phyloP scores from a whole-genome alignment of 495 filamentous ascomycete genomes.

The Aspergillus affinis region DNA sequence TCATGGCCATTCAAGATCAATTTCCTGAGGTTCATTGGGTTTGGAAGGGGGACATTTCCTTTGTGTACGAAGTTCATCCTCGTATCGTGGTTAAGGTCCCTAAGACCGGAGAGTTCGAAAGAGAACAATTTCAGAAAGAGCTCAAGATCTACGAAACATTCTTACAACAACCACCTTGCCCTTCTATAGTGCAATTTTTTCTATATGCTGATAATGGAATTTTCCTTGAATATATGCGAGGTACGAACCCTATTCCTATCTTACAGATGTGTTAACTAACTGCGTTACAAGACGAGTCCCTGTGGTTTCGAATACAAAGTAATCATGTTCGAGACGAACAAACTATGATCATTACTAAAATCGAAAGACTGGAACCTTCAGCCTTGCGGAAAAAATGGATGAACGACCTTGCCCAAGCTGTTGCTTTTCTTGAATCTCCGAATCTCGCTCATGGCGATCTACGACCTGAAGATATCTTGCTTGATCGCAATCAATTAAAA shows the following conservation, averaged over 20 bases:
- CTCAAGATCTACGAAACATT: constrained; percentile 33
- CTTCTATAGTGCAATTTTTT: constrained; percentile 35
- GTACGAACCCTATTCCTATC: constrained; percentile 14
- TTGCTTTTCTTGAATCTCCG: constrained; percentile 40
- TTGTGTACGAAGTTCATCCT: constrained; percentile 41
- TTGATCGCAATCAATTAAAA: constrained; percentile 28
- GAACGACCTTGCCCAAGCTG: constrained; percentile 39
- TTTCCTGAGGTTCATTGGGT: constrained; percentile 34
- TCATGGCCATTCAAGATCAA: constrained; percentile 24
- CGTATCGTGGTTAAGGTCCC: constrained; percentile 40
- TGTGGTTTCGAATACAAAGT: constrained; percentile 26
- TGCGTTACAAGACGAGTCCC: constrained; percentile 19
- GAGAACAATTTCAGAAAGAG: constrained; percentile 35
- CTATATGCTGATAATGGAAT: constrained; percentile 31
- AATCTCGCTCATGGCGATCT: constrained; percentile 36
- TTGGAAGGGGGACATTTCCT: constrained; percentile 35
- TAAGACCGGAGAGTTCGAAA: constrained; percentile 33
- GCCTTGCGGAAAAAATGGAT: constrained; percentile 37
- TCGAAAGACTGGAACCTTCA: constrained; percentile 33
- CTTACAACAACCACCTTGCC: constrained; percentile 30
- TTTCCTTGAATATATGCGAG: constrained; percentile 43
- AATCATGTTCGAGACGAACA: constrained; percentile 25
- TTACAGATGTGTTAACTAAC: constrained; percentile 16
- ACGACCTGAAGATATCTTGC: constrained; percentile 32
- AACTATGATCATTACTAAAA: constrained; percentile 27